Base-by-base conservation (phyloP, 331 rosid genomes). In the Telfairia occidentalis region DNA sequence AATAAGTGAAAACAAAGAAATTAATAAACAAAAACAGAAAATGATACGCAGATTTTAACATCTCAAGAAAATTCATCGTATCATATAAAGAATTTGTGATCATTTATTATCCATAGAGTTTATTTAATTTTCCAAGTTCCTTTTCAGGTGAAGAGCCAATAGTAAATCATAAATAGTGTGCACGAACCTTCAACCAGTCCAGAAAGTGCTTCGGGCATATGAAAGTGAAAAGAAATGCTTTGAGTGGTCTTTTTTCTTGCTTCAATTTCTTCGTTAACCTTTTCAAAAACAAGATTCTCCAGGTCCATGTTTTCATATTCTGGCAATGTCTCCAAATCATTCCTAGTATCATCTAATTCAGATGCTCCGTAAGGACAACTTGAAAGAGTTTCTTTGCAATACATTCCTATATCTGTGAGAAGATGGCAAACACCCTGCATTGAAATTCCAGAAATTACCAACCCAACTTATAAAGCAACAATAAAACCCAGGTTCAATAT, bases 271-370 rank as follows among this genome's bases (percentile, higher is more conserved):
- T 91, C 96, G 1, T 90, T 85, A 64, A 94, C 97, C 86, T 94
- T 91, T 26, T 88, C 91, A 66, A 84, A 91, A 67, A 89, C 95
- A 78, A 91, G 82, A 81, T 87, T 94, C 84, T 94, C 98, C 78
- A 94, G 80, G 83, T 94, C 98, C 97, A 91, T 94, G 82, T 88
- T 94, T 82, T 90, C 96, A 80, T 91, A 86, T 77, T 88, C 96
- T 37, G 94, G 83, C 70, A 77, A 78, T 43, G 90, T 84, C 87
- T 91, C 98, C 38, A 81, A 82, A 81, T 89, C 89, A 82, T 90
- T 85, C 75, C 90, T 87, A 67, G 91, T 84, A 76, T 73, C 92
- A 74, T 89, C 92, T 75, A 91, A 82, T 61, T 85, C 84, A 12
- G 90, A 85, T 58, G 83, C 86, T 73, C 85, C 96, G 75, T 83